These are phyloP conservation scores for Cryptosporidium muris DNA, from an alignment of 169 alveolate species.

Conservation along the genomic window DNA sequence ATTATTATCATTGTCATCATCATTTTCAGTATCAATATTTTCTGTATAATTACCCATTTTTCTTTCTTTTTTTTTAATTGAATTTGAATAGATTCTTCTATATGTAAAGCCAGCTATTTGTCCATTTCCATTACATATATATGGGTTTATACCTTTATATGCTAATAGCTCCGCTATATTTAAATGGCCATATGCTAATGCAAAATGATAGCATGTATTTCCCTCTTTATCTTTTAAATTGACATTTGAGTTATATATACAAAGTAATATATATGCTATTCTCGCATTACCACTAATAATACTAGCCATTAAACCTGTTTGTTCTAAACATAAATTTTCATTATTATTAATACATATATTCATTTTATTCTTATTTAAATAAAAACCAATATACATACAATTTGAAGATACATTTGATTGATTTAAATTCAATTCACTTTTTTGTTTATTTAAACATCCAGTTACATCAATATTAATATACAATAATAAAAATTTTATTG, in stretches of 20 bases:
- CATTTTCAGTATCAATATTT: background rate
- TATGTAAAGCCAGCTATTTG: slow-evolving; percentile 62
- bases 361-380: background rate
- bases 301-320: slow-evolving; percentile 83
- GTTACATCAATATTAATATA: slow-evolving; percentile 24
- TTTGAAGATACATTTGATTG: background rate
- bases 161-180: slow-evolving; percentile 38
- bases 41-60: slow-evolving; percentile 5
- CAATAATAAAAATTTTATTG: slow-evolving; percentile 56
- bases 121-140: slow-evolving; percentile 13
- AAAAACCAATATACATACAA: slow-evolving; percentile 44
- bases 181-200: slow-evolving; percentile 71
- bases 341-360: background rate
- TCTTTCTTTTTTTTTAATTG: background rate
- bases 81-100: slow-evolving; percentile 1
- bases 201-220: slow-evolving; percentile 81
- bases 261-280: slow-evolving; percentile 78
- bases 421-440: background rate
- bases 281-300: slow-evolving; percentile 81
- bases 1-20: background rate
- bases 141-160: slow-evolving; percentile 57
- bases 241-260: slow-evolving; percentile 80
- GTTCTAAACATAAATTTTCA: background rate
- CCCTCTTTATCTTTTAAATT: slow-evolving; percentile 83
- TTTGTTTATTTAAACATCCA: background rate